Evolutionary conservation across 2,329 filamentous ascomycete genomes (phyloP), one percentile per base, ranked within the genome.

Genomic region (Tolypocladium paradoxum): DNA sequence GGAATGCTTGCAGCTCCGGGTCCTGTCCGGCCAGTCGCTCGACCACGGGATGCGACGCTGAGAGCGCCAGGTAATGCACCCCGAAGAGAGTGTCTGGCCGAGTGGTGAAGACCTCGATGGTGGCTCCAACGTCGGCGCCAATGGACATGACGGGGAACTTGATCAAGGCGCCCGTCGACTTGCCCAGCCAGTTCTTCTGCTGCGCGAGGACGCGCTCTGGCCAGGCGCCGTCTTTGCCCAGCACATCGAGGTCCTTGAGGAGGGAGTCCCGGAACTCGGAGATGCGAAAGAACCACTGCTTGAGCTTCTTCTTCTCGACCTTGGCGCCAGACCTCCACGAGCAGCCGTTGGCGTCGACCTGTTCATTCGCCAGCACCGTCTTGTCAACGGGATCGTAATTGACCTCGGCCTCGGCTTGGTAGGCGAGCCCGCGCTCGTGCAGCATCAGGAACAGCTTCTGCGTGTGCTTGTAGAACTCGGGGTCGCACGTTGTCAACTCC

Each of bases 301-400:
- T 89, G 48, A 95, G 74, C 60, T 81, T 81, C 55, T 82, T 75
- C 70, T 90, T 87, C 69, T 93, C 86, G 20, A 95, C 89, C 65
- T 87, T 84, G 49, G 88, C 90, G 11, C 90, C 90, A 1, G 88
- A 93, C 53, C 90, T 81, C 90, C 90, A 96, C 2, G 90, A 95
- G 61, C 76, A 82, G 34, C 90, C 90, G 63, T 89, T 85, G 49
- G 86, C 78, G 65, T 95, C 88, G n/a, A 95, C 89, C 70, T 96
- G 90, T 69, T 96, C 90, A 65, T 96, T 96, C 12, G 90, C 90
- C 55, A 96, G 75, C 18, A 96, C 90, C 0, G 90, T 96, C 65
- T 87, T 85, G 65, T 96, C 90, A 31, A 95, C 79, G 1, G 90
- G 90, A 60, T 95, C 90, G 72, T 88, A 96, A 69, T 96, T 96